phyloP scores from a whole-genome alignment of 1,284 basidiomycete genomes.

The Cryptococcus jaspeensis region DNA sequence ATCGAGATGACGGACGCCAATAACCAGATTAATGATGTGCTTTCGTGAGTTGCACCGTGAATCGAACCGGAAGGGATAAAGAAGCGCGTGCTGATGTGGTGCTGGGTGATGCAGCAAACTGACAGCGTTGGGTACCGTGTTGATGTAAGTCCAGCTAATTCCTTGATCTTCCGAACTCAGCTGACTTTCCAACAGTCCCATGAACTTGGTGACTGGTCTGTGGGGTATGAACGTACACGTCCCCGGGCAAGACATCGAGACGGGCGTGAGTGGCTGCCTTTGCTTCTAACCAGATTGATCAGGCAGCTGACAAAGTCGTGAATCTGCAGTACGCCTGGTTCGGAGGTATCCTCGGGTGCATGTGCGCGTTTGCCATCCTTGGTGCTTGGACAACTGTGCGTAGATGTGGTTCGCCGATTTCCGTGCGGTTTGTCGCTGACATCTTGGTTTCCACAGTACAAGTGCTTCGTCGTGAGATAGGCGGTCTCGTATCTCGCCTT shows the following conservation, averaged over 20 bases:
- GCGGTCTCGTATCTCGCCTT: neutral
- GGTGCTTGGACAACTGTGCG: slow-evolving; percentile 73
- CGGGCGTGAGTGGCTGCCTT: slow-evolving; percentile 42
- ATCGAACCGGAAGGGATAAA: neutral
- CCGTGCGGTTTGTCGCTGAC: neutral
- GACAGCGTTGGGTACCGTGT: slow-evolving; percentile 94
- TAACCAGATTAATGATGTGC: slow-evolving; percentile 99
- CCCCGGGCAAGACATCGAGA: slow-evolving; percentile 69
- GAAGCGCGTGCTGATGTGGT: neutral
- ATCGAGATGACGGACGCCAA: slow-evolving; percentile 99
- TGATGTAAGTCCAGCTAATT: slow-evolving; percentile 60
- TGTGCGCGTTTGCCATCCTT: slow-evolving; percentile 73
- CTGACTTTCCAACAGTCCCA: slow-evolving; percentile 57
- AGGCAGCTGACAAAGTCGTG: slow-evolving; percentile 38
- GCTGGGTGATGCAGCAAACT: slow-evolving; percentile 67
- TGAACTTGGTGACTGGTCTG: slow-evolving; percentile 88
- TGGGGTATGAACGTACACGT: slow-evolving; percentile 58
- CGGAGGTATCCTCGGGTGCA: slow-evolving; percentile 71
- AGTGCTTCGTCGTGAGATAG: slow-evolving; percentile 23
- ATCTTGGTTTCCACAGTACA: slow-evolving; percentile 11
- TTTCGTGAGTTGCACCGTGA: slow-evolving; percentile 50
- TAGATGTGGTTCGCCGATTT: neutral
- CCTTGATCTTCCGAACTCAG: neutral
- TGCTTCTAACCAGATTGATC: neutral
- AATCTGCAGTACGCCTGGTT: slow-evolving; percentile 67